These are phyloP conservation scores for Termitomyces eurrhizus DNA, from an alignment of 768 basidiomycete genomes.

Conservation along the genomic window DNA sequence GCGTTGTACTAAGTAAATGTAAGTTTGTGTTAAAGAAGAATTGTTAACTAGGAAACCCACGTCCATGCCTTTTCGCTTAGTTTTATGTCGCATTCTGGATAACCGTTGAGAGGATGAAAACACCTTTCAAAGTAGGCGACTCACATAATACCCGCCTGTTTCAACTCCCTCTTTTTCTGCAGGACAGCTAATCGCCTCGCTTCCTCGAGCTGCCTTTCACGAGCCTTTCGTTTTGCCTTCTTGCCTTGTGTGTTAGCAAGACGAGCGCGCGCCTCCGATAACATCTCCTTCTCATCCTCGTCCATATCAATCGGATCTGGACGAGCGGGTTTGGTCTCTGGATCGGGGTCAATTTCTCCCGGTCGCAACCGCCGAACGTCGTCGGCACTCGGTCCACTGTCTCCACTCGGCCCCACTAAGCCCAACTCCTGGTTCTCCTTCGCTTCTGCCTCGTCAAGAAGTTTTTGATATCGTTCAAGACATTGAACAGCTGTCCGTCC, in stretches of 20 bases:
- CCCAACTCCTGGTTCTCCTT: slow-evolving; percentile 96
- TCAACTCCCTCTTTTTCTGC: slow-evolving; percentile 97
- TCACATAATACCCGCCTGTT: slow-evolving; percentile 96
- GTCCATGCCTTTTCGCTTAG: slow-evolving; percentile 98
- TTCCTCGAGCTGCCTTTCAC: slow-evolving; percentile 96
- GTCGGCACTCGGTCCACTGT: slow-evolving; percentile 85
- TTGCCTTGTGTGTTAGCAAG: slow-evolving; percentile 99
- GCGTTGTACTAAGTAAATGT: slow-evolving; percentile 74
- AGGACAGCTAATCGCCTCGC: slow-evolving; percentile 90
- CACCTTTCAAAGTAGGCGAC: slow-evolving; percentile 23
- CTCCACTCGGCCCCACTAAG: slow-evolving; percentile 76
- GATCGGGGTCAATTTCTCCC: slow-evolving; percentile 98
- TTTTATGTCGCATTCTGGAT: slow-evolving; percentile 83
- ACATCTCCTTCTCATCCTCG: slow-evolving; percentile 99
- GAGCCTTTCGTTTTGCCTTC: slow-evolving; percentile 97
- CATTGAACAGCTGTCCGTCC: slow-evolving; percentile 97
- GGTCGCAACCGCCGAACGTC: slow-evolving; percentile 86
- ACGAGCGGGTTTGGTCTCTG: slow-evolving; percentile 95
- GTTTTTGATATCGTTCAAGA: slow-evolving; percentile 95
- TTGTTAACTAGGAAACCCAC: slow-evolving; percentile 39
- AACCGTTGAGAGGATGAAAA: neutral
- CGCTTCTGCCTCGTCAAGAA: slow-evolving; percentile 94
- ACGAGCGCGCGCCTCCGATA: slow-evolving; percentile 97
- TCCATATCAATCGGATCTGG: slow-evolving; percentile 99
- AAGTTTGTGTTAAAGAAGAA: slow-evolving; percentile 8